Percentiles rank a stretch among this genome's conserved stretches.
These are phyloP conservation scores for Chloroidium sp. DNA, from an alignment of 163 green algal species.

Conservation along the genomic window DNA sequence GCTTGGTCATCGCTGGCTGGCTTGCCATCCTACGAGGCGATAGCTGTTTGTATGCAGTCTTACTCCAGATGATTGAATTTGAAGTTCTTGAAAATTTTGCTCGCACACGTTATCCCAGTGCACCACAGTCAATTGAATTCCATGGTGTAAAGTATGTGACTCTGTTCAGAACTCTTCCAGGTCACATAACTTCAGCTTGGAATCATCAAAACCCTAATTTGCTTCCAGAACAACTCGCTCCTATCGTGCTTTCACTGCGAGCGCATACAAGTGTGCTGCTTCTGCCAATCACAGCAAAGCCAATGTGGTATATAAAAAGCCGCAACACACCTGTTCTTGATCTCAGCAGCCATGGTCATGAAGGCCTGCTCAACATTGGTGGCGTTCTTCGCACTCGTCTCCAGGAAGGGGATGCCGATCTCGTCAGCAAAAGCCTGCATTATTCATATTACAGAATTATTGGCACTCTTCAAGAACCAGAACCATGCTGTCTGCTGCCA, in stretches of 20 bases:
- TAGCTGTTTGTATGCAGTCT: too few species aligned
- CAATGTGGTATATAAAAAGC: neutral
- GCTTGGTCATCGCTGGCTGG: conserved; percentile 61
- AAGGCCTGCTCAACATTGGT: conserved; percentile 99
- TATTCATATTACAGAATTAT: neutral
- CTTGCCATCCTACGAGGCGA: conserved; percentile 58
- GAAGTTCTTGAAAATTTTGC: neutral
- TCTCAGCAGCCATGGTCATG: conserved; percentile 99
- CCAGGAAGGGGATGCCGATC: conserved; percentile 98
- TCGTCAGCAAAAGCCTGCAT: conserved; percentile 92
- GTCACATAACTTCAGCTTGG: neutral
- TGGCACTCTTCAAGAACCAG: neutral
- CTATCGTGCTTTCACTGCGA: neutral
- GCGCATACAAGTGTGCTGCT: neutral
- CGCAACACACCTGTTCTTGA: conserved; percentile 76
- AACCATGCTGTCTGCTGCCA: neutral
- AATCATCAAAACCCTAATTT: conserved; percentile 9
- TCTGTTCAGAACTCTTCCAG: neutral
- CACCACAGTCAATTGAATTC: neutral
- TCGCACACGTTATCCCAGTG: neutral
- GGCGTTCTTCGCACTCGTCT: conserved; percentile 96
- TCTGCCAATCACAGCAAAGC: neutral
- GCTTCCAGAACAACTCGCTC: conserved; percentile 1
- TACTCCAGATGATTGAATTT: too few species aligned
- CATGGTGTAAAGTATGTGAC: neutral